Percentiles rank a stretch among this genome's conserved stretches.
phyloP scores from a whole-genome alignment of 192 early-diverging fungal genomes.

The Coemansia sp. region DNA sequence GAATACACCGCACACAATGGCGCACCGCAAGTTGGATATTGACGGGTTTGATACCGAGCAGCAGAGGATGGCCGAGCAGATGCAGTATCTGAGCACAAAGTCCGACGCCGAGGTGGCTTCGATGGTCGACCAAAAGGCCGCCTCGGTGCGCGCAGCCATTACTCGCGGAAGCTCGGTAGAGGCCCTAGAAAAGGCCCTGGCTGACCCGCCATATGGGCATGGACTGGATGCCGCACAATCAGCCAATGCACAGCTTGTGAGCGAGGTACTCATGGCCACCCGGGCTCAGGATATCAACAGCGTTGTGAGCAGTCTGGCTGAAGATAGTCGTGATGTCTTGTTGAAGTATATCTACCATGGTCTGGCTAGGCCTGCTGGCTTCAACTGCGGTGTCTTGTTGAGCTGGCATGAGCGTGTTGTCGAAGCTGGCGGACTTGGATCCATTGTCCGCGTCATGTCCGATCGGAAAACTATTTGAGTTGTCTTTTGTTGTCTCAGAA shows the following conservation, averaged over 20 bases:
- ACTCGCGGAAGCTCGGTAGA: conserved; percentile 60
- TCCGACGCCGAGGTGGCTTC: conserved; percentile 19
- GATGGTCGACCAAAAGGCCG: conserved; percentile 44
- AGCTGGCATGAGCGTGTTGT: conserved; percentile 97
- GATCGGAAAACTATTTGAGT: conserved; percentile 74
- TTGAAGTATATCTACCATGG: conserved; percentile 95
- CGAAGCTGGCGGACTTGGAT: conserved; percentile 85
- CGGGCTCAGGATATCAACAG: conserved; percentile 69
- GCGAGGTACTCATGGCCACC: conserved; percentile 78
- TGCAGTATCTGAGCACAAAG: conserved; percentile 43
- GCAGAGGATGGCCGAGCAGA: conserved; percentile 40
- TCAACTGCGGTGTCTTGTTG: conserved; percentile 81
- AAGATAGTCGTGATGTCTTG: conserved; percentile 74
- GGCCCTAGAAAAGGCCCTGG: conserved; percentile 65
- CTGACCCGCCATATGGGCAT: conserved; percentile 73
- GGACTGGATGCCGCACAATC: conserved; percentile 67
- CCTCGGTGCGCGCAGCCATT: conserved; percentile 67
- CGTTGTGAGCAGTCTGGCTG: conserved; percentile 63
- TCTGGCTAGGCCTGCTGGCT: conserved; percentile 80
- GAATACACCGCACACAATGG: conserved; percentile 20
- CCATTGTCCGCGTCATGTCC: conserved; percentile 90
- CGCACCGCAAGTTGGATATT: conserved; percentile 48
- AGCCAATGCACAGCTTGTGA: conserved; percentile 74
- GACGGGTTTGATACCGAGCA: conserved; percentile 37
- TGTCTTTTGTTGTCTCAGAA: neutral